Evolutionary conservation across 805 yeast species (phyloP), one percentile per base, ranked within the genome.

Genomic region (Ogataea philodendri): DNA sequence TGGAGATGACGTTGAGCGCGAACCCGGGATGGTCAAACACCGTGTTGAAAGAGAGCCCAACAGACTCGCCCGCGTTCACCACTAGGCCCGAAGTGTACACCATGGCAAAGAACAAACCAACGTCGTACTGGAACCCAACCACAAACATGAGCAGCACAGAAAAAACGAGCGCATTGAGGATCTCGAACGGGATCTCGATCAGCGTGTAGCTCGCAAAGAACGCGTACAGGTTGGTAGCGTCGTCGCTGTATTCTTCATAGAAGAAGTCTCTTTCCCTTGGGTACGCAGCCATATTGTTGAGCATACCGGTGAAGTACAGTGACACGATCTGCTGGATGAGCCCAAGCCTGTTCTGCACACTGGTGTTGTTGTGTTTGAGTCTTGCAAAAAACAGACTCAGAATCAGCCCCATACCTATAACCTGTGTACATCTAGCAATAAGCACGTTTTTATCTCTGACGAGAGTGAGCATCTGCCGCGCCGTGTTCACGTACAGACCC

Each of bases 41-140:
- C 4, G 89, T 79, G 51, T 84, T 85, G 39, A 87, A 82, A 32
- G 84, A 69, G 5, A 87, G 83, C 0, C 96, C 96, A 20, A 87
- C 64, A 5, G 90, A 80, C 55, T 87, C 96, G 22, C 96, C 96
- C 42, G 88, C 78, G 44, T 79, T 76, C 11, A 80, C 72, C 15
- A 78, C 69, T 16, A 72, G 62, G 38, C 76, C 63, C 0, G 78
- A 48, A 17, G 76, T 67, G 45, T 77, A 76, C 14, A 76, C 69
- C 48, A 80, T 65, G 0, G 80, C 69, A 49, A 88, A 86, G 51
- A 73, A 87, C 67, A 82, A 74, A 1, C 66, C 74, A 0, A 79
- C 72, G 1, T 78, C 76, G 30, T 86, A 61, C 13, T 88, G 89
- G 21, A 87, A 57, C 0, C 95, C 95, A 42, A 82, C 67, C 1